A percentile compares a stretch with the other conserved stretches of the same genome.
These are phyloP conservation scores for Cladosporium sp. DNA, from an alignment of 2,329 filamentous ascomycete species.

Conservation along the genomic window DNA sequence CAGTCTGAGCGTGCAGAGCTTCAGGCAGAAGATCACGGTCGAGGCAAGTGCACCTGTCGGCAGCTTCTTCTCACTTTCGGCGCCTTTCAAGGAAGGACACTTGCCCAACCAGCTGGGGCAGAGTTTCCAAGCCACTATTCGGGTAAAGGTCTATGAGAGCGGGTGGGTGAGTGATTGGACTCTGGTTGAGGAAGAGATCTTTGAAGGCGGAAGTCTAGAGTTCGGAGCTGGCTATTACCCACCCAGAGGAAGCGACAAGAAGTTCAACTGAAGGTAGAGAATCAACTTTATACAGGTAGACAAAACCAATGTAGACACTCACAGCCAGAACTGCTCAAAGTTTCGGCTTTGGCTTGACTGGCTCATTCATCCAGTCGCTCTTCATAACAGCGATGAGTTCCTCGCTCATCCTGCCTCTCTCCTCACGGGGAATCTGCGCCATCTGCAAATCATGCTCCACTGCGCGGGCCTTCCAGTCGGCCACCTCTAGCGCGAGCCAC, in stretches of 20 bases:
- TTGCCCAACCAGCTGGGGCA: constrained; percentile 46
- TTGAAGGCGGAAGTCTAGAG: constrained; percentile 48
- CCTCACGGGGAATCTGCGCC: constrained; percentile 28
- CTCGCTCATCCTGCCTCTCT: constrained; percentile 33
- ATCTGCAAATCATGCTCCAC: constrained; percentile 30
- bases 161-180: constrained; percentile 44
- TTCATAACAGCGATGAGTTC: constrained; percentile 29
- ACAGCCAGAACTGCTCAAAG: background rate
- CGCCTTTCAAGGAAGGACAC: constrained; percentile 50
- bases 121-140: constrained; percentile 49
- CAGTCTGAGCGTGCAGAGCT: constrained; percentile 40
- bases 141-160: constrained; percentile 44
- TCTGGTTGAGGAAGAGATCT: constrained; percentile 41
- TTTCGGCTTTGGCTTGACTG: constrained; percentile 13
- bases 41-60: constrained; percentile 43
- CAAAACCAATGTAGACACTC: background rate
- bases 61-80: constrained; percentile 47
- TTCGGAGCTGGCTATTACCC: constrained; percentile 53
- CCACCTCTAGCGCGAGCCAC: constrained; percentile 40
- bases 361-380: constrained; percentile 24
- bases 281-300: background rate
- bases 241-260: constrained; percentile 40
- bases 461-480: constrained; percentile 37
- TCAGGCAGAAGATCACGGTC: constrained; percentile 44
- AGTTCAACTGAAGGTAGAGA: constrained; percentile 34